Evolutionary conservation across 179 eudicot species (phyloP).

Genomic region (Carnegiea gigantea): DNA sequence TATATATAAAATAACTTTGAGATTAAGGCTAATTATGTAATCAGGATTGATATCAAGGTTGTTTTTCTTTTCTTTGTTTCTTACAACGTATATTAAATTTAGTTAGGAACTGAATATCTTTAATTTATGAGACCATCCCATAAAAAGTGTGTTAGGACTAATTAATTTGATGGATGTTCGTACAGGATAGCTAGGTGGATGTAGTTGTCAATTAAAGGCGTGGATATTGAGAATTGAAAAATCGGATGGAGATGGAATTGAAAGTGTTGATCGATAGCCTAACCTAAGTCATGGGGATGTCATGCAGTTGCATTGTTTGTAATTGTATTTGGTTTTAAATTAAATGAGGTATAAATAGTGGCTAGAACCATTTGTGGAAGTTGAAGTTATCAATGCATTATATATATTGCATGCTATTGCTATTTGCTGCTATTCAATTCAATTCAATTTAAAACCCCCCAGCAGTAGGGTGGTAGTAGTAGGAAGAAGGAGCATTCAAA

Average conservation of each 20-base stretch:
- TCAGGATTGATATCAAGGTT: too few relatives aligned
- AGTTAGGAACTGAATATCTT: too few relatives aligned
- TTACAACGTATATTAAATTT: too few relatives aligned
- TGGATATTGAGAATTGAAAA: neutral
- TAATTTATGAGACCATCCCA: too few relatives aligned
- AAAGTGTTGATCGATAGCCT: neutral
- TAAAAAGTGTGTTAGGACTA: neutral
- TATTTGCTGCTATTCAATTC: neutral
- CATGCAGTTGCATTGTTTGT: neutral
- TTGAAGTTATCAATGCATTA: slow-evolving; percentile 37
- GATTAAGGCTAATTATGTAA: too few relatives aligned
- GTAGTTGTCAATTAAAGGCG: slow-evolving; percentile 6
- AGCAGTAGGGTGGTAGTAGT: slow-evolving; percentile 2
- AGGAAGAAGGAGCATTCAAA: slow-evolving; percentile 34
- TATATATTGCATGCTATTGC: too few relatives aligned
- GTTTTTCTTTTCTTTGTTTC: too few relatives aligned
- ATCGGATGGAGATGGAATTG: neutral
- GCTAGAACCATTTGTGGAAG: slow-evolving; percentile 20
- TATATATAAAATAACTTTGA: too few relatives aligned
- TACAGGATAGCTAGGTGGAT: neutral
- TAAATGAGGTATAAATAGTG: neutral
- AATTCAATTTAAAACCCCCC: slow-evolving; percentile 7
- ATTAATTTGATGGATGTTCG: neutral
- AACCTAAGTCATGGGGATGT: neutral
- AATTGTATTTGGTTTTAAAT: too few relatives aligned